These are phyloP conservation scores for Centaurea solstitialis DNA, from an alignment of 129 eudicot species.

Conservation along the genomic window DNA sequence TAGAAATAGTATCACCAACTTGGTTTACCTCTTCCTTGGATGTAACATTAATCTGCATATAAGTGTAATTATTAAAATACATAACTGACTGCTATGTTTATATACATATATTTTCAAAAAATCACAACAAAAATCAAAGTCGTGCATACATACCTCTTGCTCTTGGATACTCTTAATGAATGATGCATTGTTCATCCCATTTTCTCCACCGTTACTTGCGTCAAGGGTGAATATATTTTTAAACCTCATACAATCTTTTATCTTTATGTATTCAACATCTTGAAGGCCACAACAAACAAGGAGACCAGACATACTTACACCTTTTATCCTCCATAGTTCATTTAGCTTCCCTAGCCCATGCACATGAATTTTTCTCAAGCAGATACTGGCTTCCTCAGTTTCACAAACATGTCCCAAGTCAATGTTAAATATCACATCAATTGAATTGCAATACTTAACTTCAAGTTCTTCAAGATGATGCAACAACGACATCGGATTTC, in stretches of 20 bases:
- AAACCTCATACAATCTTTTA: neutral
- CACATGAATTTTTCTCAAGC: neutral
- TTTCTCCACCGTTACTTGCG: too few relatives aligned
- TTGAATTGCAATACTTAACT: neutral
- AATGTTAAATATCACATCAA: neutral
- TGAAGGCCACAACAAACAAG: neutral
- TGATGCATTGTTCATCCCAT: too few relatives aligned
- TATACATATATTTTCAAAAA: too few relatives aligned
- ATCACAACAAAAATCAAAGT: too few relatives aligned
- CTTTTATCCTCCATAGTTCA: constrained; percentile 13
- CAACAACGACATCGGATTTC: neutral
- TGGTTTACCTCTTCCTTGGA: too few relatives aligned
- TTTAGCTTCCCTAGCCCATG: neutral
- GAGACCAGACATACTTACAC: neutral
- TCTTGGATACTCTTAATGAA: too few relatives aligned
- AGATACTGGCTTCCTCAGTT: neutral
- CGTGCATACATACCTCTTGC: too few relatives aligned
- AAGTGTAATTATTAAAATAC: too few relatives aligned
- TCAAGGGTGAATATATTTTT: neutral
- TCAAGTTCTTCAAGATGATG: neutral
- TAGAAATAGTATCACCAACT: too few relatives aligned
- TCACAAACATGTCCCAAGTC: neutral
- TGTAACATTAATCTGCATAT: too few relatives aligned
- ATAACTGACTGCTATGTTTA: too few relatives aligned
- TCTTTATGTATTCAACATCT: neutral